Evolutionary conservation across 2,329 filamentous ascomycete genomes (phyloP), one percentile per base, ranked within the genome.

Genomic region (Fusarium virguliforme): DNA sequence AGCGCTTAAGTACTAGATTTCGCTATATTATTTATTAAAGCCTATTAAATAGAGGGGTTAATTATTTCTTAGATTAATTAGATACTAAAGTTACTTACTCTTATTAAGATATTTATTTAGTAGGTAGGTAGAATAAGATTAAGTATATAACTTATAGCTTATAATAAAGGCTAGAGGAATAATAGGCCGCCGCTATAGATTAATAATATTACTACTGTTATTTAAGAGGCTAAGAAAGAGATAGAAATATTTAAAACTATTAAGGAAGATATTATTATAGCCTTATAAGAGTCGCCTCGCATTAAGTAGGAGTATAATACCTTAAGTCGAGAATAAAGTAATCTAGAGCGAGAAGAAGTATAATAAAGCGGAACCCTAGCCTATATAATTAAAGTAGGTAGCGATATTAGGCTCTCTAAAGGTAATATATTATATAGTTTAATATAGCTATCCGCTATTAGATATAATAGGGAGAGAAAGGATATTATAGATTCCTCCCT

Each of bases 261-360:
- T 35, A 13, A 28, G 28, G 48, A 50, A 28, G 30, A 7, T 24
- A 22, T 50, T 24, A 50, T 50, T 24, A 50, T 24, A 30, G 30
- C 43, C 18, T 22, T 50, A 50, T 24, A 28, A 50, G 43, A 50
- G 43, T 50, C 43, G 43, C 43, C 43, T 50, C 43, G 43, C 30
- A 24, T 24, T 24, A 10, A 37, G 38, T 10, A 37, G 13, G n/a
- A 7, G 12, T 9, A 22, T 54, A 18, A 35, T 54, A 18, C 32
- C 50, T 35, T 54, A 32, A 28, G 12, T 13, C 32, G 37, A 54
- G 50, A 26, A 54, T 7, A 15, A 10, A 9, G 35, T 10, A 4
- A 10, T 9, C 9, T 10, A 26, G 10, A 10, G 24, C 9, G n/a
- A 40, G n/a, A 18, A 40, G 37, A 40, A 18, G 37, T 7, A 4